phyloP scores from a whole-genome alignment of 306 rosid species.

The Senna siamea region DNA sequence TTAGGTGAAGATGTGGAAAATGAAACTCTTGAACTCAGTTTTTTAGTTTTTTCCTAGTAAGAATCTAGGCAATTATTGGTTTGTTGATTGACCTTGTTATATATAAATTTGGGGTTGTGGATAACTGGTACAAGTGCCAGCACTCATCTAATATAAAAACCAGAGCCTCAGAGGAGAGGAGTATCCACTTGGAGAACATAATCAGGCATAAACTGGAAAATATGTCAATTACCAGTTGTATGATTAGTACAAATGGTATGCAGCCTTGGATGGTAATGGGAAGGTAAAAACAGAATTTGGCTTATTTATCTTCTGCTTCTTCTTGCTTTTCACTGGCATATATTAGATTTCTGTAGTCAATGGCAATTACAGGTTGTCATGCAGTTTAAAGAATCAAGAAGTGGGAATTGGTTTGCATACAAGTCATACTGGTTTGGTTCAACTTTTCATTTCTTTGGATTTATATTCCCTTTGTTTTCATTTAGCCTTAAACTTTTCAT shows the following conservation, averaged over 20 bases:
- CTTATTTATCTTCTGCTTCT: slow-evolving; percentile 4
- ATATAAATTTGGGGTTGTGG: slow-evolving; percentile 29
- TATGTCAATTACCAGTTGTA: slow-evolving; percentile 36
- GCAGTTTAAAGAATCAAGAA: slow-evolving; percentile 46
- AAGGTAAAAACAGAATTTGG: slow-evolving; percentile 46
- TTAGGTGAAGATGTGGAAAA: slow-evolving; percentile 53
- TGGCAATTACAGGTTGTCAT: slow-evolving; percentile 39
- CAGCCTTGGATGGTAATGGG: slow-evolving; percentile 45
- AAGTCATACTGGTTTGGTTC: slow-evolving; percentile 27
- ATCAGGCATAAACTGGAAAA: slow-evolving; percentile 38
- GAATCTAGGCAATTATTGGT: not conserved
- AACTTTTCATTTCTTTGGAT: not conserved
- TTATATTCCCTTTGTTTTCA: not conserved
- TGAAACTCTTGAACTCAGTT: slow-evolving; percentile 34
- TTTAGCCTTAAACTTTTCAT: slow-evolving; percentile 7
- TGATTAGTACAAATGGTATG: slow-evolving; percentile 37
- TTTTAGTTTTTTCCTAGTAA: slow-evolving; percentile 29
- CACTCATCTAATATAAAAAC: slow-evolving; percentile 32
- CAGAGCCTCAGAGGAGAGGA: slow-evolving; percentile 23
- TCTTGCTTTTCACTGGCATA: not conserved
- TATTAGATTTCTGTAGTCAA: slow-evolving; percentile 15
- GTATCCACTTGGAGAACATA: slow-evolving; percentile 29
- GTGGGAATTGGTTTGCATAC: slow-evolving; percentile 52
- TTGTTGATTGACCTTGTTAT: slow-evolving; percentile 18
- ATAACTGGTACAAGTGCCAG: slow-evolving; percentile 14